phyloP scores from a whole-genome alignment of 768 basidiomycete species.

The Mycena crocata region DNA sequence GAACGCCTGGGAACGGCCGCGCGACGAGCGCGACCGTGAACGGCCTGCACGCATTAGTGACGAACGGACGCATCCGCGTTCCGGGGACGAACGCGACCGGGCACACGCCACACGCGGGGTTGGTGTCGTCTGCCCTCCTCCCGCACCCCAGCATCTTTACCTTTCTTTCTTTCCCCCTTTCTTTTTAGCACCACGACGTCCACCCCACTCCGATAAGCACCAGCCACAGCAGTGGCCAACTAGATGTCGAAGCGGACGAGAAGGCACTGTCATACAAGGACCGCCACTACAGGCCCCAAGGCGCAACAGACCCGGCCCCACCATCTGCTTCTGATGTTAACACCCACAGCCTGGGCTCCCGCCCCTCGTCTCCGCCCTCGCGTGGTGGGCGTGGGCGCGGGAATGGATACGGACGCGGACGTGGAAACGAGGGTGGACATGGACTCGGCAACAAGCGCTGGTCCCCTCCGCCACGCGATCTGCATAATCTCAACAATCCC shows the following conservation, averaged over 20 bases:
- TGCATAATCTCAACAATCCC: constrained; percentile 22
- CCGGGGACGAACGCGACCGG: constrained; percentile 10
- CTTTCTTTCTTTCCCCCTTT: constrained; percentile 18
- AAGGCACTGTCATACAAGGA: constrained; percentile 26
- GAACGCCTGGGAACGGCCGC: constrained; percentile 23
- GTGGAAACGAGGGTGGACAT: constrained; percentile 8
- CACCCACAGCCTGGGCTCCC: constrained; percentile 9
- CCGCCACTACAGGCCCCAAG: constrained; percentile 30
- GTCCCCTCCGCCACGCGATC: constrained; percentile 16
- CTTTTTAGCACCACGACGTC: constrained; percentile 15
- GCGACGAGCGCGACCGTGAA: constrained; percentile 21
- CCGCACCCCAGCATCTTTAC: constrained; percentile 34
- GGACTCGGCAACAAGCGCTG: no score
- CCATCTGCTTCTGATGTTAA: constrained; percentile 10
- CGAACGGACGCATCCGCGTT: constrained; percentile 8
- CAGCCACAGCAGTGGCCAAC: background rate
- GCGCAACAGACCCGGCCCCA: constrained; percentile 1
- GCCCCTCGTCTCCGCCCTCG: constrained; percentile 6
- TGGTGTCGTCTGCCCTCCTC: constrained; percentile 32
- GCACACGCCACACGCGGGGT: constrained; percentile 32
- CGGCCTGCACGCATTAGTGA: constrained; percentile 15
- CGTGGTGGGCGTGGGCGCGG: constrained; percentile 14
- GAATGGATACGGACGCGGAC: constrained; percentile 3
- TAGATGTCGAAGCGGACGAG: background rate
- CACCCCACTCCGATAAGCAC: constrained; percentile 1